Percentiles rank a stretch among this genome's conserved stretches.
These are phyloP conservation scores for Aegilops sharonensis DNA, from an alignment of 176 grass and related monocot species.

Conservation along the genomic window DNA sequence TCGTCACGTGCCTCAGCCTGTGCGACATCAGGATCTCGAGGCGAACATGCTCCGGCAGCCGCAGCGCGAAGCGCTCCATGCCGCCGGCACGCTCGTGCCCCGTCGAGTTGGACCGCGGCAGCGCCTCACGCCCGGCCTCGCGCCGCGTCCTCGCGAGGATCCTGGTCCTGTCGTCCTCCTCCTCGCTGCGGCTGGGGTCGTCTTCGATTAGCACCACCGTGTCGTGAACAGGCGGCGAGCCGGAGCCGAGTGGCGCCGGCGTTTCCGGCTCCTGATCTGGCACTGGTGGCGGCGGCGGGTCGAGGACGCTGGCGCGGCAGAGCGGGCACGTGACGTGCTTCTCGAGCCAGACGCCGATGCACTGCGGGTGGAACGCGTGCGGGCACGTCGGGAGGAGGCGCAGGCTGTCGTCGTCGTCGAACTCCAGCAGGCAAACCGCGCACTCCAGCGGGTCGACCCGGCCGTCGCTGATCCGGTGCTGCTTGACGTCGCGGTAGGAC, in stretches of 20 bases:
- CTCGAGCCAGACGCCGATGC: conserved; percentile 63
- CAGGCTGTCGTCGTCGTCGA: conserved; percentile 48
- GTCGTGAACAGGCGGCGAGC: background rate
- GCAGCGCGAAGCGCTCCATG: conserved; percentile 41
- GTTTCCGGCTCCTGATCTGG: background rate
- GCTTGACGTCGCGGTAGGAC: conserved; percentile 33
- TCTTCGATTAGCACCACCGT: conserved; percentile 14
- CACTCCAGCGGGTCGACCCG: conserved; percentile 38
- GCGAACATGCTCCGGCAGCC: conserved; percentile 54
- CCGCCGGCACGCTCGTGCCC: conserved; percentile 9
- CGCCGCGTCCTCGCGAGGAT: conserved; percentile 21
- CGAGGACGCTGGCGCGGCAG: conserved; percentile 45
- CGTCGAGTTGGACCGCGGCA: conserved; percentile 38
- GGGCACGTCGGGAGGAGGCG: conserved; percentile 57
- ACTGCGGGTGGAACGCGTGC: conserved; percentile 55
- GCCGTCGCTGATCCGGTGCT: conserved; percentile 11
- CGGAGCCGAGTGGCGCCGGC: background rate
- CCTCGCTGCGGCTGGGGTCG: background rate
- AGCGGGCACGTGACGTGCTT: conserved; percentile 51
- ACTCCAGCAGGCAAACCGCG: conserved; percentile 60
- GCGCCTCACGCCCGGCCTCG: conserved; percentile 19
- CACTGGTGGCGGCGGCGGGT: background rate
- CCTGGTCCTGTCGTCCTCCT: conserved; percentile 9
- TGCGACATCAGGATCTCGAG: conserved; percentile 44
- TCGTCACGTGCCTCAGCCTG: conserved; percentile 50